Percentiles rank a stretch among this genome's conserved stretches.
Evolutionary conservation across 2,329 filamentous ascomycete genomes (phyloP).

Genomic region (Teratosphaeria destructans): DNA sequence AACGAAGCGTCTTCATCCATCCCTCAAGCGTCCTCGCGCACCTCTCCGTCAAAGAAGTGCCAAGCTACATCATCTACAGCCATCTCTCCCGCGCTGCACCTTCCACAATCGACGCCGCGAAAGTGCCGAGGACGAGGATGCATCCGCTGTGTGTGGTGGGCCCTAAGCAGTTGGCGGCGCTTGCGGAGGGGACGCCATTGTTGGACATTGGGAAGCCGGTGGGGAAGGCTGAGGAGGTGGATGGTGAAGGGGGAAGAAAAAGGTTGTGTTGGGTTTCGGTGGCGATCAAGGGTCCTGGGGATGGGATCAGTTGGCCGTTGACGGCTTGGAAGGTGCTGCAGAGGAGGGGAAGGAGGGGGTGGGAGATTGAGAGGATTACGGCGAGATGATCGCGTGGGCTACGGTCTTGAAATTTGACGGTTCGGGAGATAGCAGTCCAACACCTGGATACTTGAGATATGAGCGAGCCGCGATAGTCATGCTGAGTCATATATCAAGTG

Average conservation of each 20-base stretch:
- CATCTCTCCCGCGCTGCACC: constrained; percentile 64
- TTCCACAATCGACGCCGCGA: constrained; percentile 35
- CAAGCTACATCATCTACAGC: constrained; percentile 78
- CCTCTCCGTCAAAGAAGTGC: constrained; percentile 63
- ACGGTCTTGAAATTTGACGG: no score
- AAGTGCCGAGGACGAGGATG: constrained; percentile 68
- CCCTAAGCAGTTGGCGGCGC: constrained; percentile 58
- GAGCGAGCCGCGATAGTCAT: no score
- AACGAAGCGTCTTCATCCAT: constrained; percentile 74
- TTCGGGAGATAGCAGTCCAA: no score
- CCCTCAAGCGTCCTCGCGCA: constrained; percentile 67
- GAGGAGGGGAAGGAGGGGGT: constrained; percentile 61
- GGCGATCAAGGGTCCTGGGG: constrained; percentile 40
- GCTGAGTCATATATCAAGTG: no score
- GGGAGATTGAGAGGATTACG: constrained; percentile 55
- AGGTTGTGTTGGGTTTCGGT: constrained; percentile 64
- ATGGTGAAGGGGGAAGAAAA: constrained; percentile 28
- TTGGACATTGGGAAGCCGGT: constrained; percentile 82
- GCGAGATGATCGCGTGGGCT: constrained; percentile 3
- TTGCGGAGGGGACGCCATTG: constrained; percentile 78
- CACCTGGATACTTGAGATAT: no score
- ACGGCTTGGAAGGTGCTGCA: constrained; percentile 78
- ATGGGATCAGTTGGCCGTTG: constrained; percentile 33
- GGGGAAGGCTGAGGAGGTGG: constrained; percentile 57
- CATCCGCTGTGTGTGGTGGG: constrained; percentile 68